Conservation (phyloP, 2,329 filamentous ascomycete genomes). For the Colletotrichum lupini region DNA sequence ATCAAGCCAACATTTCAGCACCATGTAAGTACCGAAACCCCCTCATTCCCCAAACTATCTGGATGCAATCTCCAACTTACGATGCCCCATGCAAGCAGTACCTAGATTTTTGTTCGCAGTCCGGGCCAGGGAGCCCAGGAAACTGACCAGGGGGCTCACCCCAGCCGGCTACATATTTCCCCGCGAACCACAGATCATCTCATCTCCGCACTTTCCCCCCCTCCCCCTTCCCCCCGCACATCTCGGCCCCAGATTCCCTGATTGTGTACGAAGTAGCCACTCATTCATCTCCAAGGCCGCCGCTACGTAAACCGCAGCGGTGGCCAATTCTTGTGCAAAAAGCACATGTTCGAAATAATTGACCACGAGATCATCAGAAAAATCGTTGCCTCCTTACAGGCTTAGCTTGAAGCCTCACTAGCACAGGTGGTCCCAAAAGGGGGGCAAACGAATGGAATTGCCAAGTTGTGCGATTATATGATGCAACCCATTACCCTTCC, state of each 20-base stretch:
- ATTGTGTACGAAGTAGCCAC: neutral
- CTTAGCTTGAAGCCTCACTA: neutral
- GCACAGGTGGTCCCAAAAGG: too few species aligned
- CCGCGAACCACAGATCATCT: constrained; percentile 30
- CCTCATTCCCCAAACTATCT: constrained; percentile 7
- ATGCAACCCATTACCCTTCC: neutral
- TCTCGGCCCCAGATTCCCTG: neutral
- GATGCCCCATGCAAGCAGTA: neutral
- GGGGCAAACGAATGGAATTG: too few species aligned
- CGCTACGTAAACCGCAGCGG: constrained; percentile 3
- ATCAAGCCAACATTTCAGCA: neutral
- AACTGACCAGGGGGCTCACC: neutral
- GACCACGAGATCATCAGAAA: neutral
- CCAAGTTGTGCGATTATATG: too few species aligned
- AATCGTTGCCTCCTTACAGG: neutral
- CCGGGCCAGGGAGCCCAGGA: neutral
- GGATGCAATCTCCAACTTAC: neutral
- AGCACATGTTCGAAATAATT: neutral
- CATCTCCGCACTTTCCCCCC: neutral
- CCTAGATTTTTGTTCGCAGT: neutral
- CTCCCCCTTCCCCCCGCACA: neutral
- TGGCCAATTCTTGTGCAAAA: neutral
- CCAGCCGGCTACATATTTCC: constrained; percentile 28
- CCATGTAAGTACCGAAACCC: neutral
- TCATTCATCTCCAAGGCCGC: constrained; percentile 22